These are phyloP conservation scores for Saccharomycopsis lassenensis DNA, from an alignment of 805 yeast genomes.

Conservation along the genomic window DNA sequence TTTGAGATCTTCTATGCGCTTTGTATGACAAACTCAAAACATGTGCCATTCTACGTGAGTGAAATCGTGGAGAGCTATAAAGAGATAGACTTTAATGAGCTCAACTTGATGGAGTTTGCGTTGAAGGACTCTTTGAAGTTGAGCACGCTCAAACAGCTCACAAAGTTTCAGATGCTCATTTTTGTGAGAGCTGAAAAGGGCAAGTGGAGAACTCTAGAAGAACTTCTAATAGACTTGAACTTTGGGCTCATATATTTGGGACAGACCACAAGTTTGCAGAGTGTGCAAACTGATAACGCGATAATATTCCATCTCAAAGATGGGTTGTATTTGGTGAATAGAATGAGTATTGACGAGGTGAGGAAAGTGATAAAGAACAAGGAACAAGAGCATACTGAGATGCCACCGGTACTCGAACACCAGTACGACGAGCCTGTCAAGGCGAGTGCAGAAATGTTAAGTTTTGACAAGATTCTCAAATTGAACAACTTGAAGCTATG, in stretches of 20 bases:
- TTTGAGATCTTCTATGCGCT: conserved; percentile 8
- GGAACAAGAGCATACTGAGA: background rate
- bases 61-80: conserved; percentile 12
- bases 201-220: background rate
- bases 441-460: conserved; percentile 21
- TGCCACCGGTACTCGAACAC: background rate
- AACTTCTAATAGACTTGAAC: background rate
- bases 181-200: conserved; percentile 3
- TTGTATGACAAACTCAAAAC: background rate
- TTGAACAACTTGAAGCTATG: conserved; percentile 28
- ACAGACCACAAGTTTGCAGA: conserved; percentile 1
- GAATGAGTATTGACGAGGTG: conserved; percentile 5
- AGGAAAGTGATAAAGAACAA: background rate
- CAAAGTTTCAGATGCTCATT: conserved; percentile 8
- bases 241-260: background rate
- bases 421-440: background rate
- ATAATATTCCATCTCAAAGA: conserved; percentile 24
- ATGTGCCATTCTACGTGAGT: conserved; percentile 17
- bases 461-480: conserved; percentile 31
- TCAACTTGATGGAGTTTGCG: conserved; percentile 4
- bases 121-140: background rate
- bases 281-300: conserved; percentile 7
- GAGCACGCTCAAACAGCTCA: conserved; percentile 1
- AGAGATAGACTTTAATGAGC: conserved; percentile 12
- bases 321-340: conserved; percentile 20